Base-by-base conservation (phyloP, 2,329 filamentous ascomycete species). In the Neurospora sp. region DNA sequence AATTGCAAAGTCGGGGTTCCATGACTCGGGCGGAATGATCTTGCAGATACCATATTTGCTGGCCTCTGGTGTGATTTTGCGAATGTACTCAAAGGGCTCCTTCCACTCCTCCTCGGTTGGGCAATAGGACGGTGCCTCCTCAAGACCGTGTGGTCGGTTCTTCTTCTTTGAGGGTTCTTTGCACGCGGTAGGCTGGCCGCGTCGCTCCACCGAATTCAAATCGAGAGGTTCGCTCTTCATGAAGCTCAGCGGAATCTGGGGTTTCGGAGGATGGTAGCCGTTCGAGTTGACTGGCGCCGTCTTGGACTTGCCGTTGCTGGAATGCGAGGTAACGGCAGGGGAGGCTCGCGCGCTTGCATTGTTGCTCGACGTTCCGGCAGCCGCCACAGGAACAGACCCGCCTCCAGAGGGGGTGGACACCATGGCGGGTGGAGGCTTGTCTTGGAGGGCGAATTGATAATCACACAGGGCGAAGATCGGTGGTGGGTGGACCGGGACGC, bases 1-100 rank as follows among this genome's bases (percentile, higher is more conserved):
- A 77, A 99, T 96, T 62, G 94, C 94, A 79, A 99, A 98, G 17
- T 93, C 86, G 8, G 96, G 96, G 77, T 96, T 95, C 96, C 96
- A 99, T 40, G 86, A 89, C 73, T 96, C 92, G 0, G 96, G 96
- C 5, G 96, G 96, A 70, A 99, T 92, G 72, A 99, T 92, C 81
- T 97, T 97, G 86, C 93, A 94, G 69, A 99, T 92, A 67, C 96
- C 96, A 80, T 92, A 98, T 76, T 94, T 89, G 74, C 86, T 88
- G 33, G 92, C 96, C 78, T 97, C 93, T 1, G 92, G 89, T 0
- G 90, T 85, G 74, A 99, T 97, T 80, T 95, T 97, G 78, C 90
- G 90, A 76, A 99, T 94, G 77, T 97, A 99, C 75, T 92, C 91
- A 77, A 97, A 89, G 0, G 96, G 96, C 76, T 99, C 94, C 77